phyloP scores from a whole-genome alignment of 164 flowering plant species.

The Sextonia rubra region DNA sequence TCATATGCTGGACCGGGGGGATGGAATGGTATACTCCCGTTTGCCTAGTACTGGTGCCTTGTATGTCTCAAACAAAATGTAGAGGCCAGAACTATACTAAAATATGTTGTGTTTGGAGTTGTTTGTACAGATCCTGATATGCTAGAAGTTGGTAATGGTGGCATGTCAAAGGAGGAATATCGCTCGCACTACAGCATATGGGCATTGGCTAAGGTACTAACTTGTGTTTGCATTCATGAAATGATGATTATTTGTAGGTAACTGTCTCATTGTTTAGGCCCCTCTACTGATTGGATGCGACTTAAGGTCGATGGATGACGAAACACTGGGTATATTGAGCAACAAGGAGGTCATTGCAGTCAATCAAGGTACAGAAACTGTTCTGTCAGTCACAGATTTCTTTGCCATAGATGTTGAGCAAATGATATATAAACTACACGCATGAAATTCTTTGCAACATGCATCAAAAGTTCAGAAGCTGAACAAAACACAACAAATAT shows the following conservation, averaged over 20 bases:
- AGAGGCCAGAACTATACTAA: not conserved
- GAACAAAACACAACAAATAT: not conserved
- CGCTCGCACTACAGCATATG: conserved; percentile 87
- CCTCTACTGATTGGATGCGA: conserved; percentile 78
- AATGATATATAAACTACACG: not conserved
- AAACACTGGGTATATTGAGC: conserved; percentile 40
- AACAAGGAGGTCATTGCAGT: conserved; percentile 73
- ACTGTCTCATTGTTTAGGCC: conserved; percentile 32
- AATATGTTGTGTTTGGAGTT: not conserved
- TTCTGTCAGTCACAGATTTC: not conserved
- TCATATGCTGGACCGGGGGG: conserved; percentile 72
- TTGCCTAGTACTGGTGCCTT: not conserved
- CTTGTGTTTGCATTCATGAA: not conserved
- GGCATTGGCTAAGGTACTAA: conserved; percentile 64
- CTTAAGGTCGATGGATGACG: conserved; percentile 41
- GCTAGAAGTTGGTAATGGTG: conserved; percentile 94
- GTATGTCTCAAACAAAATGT: not conserved
- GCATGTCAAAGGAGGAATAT: conserved; percentile 72
- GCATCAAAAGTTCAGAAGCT: not conserved
- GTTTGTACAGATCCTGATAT: conserved; percentile 63
- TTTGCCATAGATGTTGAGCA: not conserved
- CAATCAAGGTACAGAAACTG: conserved; percentile 50
- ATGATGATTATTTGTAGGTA: not conserved
- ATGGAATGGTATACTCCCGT: conserved; percentile 57
- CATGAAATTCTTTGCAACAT: not conserved